Evolutionary conservation across 768 basidiomycete species (phyloP).

Genomic region (Russula virescens): DNA sequence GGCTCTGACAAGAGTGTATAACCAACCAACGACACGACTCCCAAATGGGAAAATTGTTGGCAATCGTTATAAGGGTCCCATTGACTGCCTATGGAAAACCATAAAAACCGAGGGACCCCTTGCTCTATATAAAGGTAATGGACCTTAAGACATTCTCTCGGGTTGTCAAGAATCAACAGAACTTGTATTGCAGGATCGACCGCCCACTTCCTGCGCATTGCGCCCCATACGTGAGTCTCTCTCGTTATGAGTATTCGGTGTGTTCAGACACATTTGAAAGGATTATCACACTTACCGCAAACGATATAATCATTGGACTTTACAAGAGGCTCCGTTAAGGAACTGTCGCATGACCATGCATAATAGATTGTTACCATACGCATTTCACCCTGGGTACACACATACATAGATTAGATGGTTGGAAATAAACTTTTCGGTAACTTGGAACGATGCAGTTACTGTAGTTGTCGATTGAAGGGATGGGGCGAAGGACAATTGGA

Average conservation of each 20-base stretch:
- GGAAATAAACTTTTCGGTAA: no score
- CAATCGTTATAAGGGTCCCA: constrained; percentile 80
- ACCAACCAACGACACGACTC: constrained; percentile 74
- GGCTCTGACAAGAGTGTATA: constrained; percentile 93
- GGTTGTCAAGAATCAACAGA: background rate
- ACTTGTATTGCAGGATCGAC: constrained; percentile 62
- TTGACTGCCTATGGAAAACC: constrained; percentile 97
- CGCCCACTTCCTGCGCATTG: constrained; percentile 89
- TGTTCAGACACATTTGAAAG: constrained; percentile 34
- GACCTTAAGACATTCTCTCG: no score
- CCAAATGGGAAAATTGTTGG: constrained; percentile 71
- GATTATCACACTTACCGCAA: constrained; percentile 86
- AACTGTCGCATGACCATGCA: constrained; percentile 15
- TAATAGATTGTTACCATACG: background rate
- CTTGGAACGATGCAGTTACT: no score
- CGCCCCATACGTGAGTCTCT: constrained; percentile 74
- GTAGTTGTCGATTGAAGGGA: no score
- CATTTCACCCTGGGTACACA: background rate
- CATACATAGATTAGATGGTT: constrained; percentile 5
- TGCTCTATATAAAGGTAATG: constrained; percentile 92
- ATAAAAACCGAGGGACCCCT: constrained; percentile 80
- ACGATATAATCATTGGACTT: constrained; percentile 67
- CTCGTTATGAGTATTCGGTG: constrained; percentile 7
- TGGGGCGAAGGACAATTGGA: no score
- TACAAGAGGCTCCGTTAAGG: constrained; percentile 44